Percentiles rank a stretch among this genome's conserved stretches.
phyloP scores from a whole-genome alignment of 306 rosid genomes.

The Leucaena leucocephala region DNA sequence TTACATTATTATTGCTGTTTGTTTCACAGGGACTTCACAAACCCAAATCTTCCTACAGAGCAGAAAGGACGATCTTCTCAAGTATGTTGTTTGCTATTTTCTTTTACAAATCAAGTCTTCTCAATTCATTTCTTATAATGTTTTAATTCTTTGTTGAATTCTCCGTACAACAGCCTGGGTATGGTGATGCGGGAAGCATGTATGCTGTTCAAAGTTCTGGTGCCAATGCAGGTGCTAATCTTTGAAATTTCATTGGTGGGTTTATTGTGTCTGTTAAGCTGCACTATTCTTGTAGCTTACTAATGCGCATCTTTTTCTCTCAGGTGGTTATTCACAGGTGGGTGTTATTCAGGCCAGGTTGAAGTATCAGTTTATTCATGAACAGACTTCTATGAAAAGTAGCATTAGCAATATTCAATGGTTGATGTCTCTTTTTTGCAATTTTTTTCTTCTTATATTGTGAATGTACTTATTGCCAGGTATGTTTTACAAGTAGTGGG shows the following conservation, averaged over 20 bases:
- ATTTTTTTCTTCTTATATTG: background rate
- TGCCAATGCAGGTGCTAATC: slow-evolving; percentile 66
- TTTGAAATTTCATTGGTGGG: slow-evolving; percentile 32
- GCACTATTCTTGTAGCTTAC: slow-evolving; percentile 32
- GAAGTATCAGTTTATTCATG: slow-evolving; percentile 38
- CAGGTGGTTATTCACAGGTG: slow-evolving; percentile 90
- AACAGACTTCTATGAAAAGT: slow-evolving; percentile 24
- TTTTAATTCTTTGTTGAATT: slow-evolving; percentile 14
- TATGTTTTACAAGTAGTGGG: slow-evolving; percentile 7
- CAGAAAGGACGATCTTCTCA: slow-evolving; percentile 92
- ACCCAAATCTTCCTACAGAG: slow-evolving; percentile 92
- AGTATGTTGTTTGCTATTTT: slow-evolving; percentile 45
- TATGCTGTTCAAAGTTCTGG: slow-evolving; percentile 80
- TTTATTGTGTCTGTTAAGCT: slow-evolving; percentile 36
- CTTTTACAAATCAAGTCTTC: slow-evolving; percentile 21
- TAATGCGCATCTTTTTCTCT: slow-evolving; percentile 37
- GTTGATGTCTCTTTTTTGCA: background rate
- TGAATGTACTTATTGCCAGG: slow-evolving; percentile 14
- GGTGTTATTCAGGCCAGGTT: slow-evolving; percentile 47
- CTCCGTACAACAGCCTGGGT: slow-evolving; percentile 68
- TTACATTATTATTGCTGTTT: slow-evolving; percentile 20
- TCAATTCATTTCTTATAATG: slow-evolving; percentile 18
- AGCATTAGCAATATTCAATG: slow-evolving; percentile 3
- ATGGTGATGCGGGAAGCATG: slow-evolving; percentile 79
- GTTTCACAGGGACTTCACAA: slow-evolving; percentile 79